Percentiles rank a stretch among this genome's conserved stretches.
Evolutionary conservation across 2,329 filamentous ascomycete species (phyloP).

Genomic region (Geosmithia morbida): DNA sequence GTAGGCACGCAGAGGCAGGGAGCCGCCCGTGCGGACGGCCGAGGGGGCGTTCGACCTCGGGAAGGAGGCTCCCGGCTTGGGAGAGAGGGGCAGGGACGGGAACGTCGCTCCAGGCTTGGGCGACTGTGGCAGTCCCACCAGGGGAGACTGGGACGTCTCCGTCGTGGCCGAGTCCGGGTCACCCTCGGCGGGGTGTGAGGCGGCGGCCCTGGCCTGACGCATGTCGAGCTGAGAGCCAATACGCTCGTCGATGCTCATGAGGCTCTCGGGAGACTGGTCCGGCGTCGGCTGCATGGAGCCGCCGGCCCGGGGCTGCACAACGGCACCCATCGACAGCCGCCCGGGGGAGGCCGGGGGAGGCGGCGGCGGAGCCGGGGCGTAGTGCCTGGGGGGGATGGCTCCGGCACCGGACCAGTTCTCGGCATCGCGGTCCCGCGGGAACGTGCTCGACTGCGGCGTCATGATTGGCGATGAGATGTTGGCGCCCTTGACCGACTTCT

Average conservation of each 20-base stretch:
- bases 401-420: slow-evolving; percentile 23
- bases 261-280: slow-evolving; percentile 23
- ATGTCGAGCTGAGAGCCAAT: slow-evolving; percentile 24
- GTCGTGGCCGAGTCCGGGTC: slow-evolving; percentile 38
- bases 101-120: slow-evolving; percentile 19
- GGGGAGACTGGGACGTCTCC: slow-evolving; percentile 32
- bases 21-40: slow-evolving; percentile 40
- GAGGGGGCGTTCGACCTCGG: slow-evolving; percentile 33
- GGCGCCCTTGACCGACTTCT: slow-evolving; percentile 35
- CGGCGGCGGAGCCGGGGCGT: slow-evolving; percentile 44
- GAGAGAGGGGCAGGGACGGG: slow-evolving; percentile 30
- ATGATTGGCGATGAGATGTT: slow-evolving; percentile 52
- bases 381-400: slow-evolving; percentile 39
- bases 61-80: slow-evolving; percentile 35
- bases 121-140: slow-evolving; percentile 35
- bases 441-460: slow-evolving; percentile 46
- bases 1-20: slow-evolving; percentile 46
- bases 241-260: slow-evolving; percentile 40
- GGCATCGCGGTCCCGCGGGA: slow-evolving; percentile 33
- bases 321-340: slow-evolving; percentile 23
- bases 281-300: slow-evolving; percentile 11
- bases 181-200: slow-evolving; percentile 22
- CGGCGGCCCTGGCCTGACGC: slow-evolving; percentile 11
- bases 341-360: slow-evolving; percentile 40
- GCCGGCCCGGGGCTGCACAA: slow-evolving; percentile 7